These are phyloP conservation scores for Brachypodium distachyon DNA, from an alignment of 202 grass and related monocot genomes.

Conservation along the genomic window DNA sequence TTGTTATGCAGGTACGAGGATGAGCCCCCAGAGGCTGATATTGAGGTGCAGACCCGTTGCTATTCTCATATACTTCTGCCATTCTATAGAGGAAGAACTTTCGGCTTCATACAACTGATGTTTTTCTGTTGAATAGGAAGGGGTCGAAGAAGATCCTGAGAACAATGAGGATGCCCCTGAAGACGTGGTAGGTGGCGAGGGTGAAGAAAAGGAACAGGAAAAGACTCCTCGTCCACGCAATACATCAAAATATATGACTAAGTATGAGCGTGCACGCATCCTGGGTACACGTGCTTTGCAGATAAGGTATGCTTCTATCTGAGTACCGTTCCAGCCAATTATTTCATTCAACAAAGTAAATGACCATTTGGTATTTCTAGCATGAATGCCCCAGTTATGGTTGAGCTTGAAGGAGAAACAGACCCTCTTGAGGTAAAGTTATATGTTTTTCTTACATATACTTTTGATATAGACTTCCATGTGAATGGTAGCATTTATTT, in stretches of 20 bases:
- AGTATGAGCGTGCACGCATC: conserved; percentile 92
- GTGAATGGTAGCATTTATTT: neutral
- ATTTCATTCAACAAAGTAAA: neutral
- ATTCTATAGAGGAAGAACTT: neutral
- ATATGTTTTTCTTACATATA: neutral
- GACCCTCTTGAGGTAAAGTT: conserved; percentile 80
- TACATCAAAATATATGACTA: conserved; percentile 86
- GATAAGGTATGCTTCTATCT: conserved; percentile 50
- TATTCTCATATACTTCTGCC: neutral
- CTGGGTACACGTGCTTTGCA: conserved; percentile 80
- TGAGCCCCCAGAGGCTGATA: conserved; percentile 67
- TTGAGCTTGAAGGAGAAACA: conserved; percentile 94
- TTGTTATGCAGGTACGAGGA: conserved; percentile 60
- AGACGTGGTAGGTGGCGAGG: conserved; percentile 42
- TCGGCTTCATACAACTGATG: neutral
- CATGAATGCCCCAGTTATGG: conserved; percentile 99
- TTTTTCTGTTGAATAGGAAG: conserved; percentile 45
- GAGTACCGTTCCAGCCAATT: neutral
- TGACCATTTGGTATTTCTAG: conserved; percentile 31
- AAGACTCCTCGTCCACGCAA: conserved; percentile 33
- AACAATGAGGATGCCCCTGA: conserved; percentile 67
- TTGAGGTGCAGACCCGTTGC: conserved; percentile 40
- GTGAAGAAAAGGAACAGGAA: conserved; percentile 61
- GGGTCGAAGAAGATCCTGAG: conserved; percentile 63
- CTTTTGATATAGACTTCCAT: neutral